phyloP scores from a whole-genome alignment of 495 filamentous ascomycete genomes.

The Collariella sp. region DNA sequence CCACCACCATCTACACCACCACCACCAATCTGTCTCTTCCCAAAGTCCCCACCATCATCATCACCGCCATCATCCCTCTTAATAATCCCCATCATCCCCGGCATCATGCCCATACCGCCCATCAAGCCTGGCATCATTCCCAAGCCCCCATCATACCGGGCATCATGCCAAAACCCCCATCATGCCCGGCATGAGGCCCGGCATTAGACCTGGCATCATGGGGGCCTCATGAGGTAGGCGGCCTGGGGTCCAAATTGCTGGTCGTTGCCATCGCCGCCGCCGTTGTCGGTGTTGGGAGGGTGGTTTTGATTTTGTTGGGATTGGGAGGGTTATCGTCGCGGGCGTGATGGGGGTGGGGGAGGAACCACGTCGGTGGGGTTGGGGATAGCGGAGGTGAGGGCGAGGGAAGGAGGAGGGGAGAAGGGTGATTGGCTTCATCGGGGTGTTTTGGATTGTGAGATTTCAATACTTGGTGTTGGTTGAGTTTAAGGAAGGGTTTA shows the following conservation, averaged over 20 bases:
- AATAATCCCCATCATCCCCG: background rate
- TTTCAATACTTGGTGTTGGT: too few relatives aligned
- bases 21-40: too few relatives aligned
- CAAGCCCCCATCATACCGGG: background rate
- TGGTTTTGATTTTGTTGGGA: background rate
- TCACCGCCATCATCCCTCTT: background rate
- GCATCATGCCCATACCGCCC: background rate
- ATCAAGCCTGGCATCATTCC: background rate
- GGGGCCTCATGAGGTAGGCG: background rate
- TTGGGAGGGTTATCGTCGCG: background rate
- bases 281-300: background rate
- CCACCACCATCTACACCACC: too few relatives aligned
- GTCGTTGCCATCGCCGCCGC: too few relatives aligned
- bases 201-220: background rate
- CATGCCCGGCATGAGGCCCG: background rate
- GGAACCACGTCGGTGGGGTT: background rate
- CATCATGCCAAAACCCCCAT: too few relatives aligned
- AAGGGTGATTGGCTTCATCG: background rate
- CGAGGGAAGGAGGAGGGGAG: background rate
- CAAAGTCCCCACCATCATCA: too few relatives aligned
- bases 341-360: too few relatives aligned
- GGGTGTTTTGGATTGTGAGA: background rate
- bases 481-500: too few relatives aligned
- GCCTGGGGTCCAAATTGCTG: too few relatives aligned
- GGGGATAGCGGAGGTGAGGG: background rate